Base-by-base conservation (phyloP, 805 yeast species). In the Danielia reshetovae region DNA sequence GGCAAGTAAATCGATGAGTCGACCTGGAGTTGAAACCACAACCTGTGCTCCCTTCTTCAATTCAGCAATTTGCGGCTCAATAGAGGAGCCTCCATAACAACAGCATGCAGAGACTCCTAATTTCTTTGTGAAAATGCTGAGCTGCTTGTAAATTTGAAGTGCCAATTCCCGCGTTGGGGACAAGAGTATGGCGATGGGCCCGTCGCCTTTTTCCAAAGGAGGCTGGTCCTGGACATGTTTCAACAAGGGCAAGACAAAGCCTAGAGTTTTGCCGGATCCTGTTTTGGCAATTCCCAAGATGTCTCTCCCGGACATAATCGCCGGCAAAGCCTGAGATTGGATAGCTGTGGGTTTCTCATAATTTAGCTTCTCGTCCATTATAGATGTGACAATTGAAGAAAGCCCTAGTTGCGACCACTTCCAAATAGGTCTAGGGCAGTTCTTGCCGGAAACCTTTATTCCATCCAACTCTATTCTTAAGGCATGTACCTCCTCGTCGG, bases 121-220 rank as follows among this genome's bases (percentile, higher is more conserved):
- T 1, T 62, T 65, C 25, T 70, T 68, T 8, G 81, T 57, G 48
- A 90, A 85, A 1, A 72, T 66, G 25, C 59, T 58, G 23, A 84
- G 70, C 39, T 86, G 93, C 41, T 75, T 77, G 55, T 70, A 67
- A 5, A 90, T 87, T 54, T 93, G 98, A 5, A 81, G 57, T 0
- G 97, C 95, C 30, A 93, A 65, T 57, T 93, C 98, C 51, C 98
- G 70, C 0, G 98, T 93, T 0, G 98, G 98, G 0, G 96, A 80
- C 51, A 93, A 57, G 1, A 93, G 72, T 8, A 93, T 50, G 0
- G 85, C 95, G 14, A 84, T 57, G 0, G 97, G 97, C 0, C 93
- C 89, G 7, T 77, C 72, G 9, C 79, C 85, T 0, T 51, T 46
- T 1, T 56, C 41, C 8, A 77, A 41, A 0, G 75, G 76, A 2